Base-by-base conservation (phyloP, 164 flowering plant species). In the Umbilicus rupestris region DNA sequence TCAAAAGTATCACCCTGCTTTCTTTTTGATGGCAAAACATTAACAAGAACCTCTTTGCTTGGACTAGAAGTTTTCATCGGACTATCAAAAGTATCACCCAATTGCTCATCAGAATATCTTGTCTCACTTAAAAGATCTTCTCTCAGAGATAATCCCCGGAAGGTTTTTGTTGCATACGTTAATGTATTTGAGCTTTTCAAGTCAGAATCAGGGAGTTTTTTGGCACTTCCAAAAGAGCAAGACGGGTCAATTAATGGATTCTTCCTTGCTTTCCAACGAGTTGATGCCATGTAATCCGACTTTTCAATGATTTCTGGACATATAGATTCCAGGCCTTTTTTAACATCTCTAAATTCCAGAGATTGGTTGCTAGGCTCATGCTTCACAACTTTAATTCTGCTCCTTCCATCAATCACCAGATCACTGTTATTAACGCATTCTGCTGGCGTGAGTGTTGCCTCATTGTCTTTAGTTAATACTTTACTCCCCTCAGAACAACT, bases 1-100 rank as follows among this genome's bases (percentile, higher is more conserved):
- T 60, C 39, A 70, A n/a, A 63, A 37, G 79, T 76, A 64, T 45
- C 52, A 65, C 69, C 64, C 31, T 30, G 47, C 60, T 72, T 74
- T 68, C 80, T 74, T 70, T 82, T 84, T 29, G 71, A 79, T 46
- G 85, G 76, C 66, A 71, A 70, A 4, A 57, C 31, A 63, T 64
- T 50, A 57, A 26, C 33, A 68, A 62, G 63, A 12, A 44, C 75
- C 31, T 68, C 77, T 19, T 64, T 73, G 57, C 44, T 65, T 37
- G 24, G 66, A 9, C 47, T 70, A 28, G 66, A 46, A 58, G 30
- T 68, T 28, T 49, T 70, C 4, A 15, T 29, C 60, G 78, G 78
- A 71, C 39, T 45, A 42, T 73, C 66, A 37, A n/a, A n/a, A n/a
- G 66, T 39, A 67, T 33, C 58, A 20, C 28, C 26, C 22, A 20